Evolutionary conservation across 371 early-diverging fungal genomes (phyloP), one percentile per base, ranked within the genome.

Genomic region (Mucor irregularis): DNA sequence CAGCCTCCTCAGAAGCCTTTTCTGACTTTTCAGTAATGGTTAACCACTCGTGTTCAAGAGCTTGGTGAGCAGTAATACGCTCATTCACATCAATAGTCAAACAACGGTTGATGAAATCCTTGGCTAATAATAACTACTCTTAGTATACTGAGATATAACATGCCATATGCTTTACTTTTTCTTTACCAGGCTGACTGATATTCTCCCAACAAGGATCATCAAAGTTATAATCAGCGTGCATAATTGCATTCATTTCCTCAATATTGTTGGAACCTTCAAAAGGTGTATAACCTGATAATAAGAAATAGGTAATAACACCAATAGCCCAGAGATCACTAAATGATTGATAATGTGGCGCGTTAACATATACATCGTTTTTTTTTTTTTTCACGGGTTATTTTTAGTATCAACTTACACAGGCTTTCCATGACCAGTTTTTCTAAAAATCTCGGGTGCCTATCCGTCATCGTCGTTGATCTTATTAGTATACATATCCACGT

Each of bases 291-390:
- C 98, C 98, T 67, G 89, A 89, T 10, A 95, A 69, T 66, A 96
- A 77, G 34, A 92, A 93, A 69, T 88, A 96, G 3, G 94, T 81
- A 49, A 97, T 90, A 13, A 97, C 93, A 14, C 98, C 98, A 62
- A 95, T 74, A 10, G 92, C 89, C 96, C 96, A 98, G 68, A 95
- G 77, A 61, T 98, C 98, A 21, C 79, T 78, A 59, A 11, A 28
- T 26, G 17, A 31, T 10, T 24, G 14, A 19, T 4, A 33, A n/a
- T n/a, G n/a, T n/a, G n/a, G n/a, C n/a, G n/a, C n/a, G n/a, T n/a
- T n/a, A n/a, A n/a, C n/a, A n/a, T n/a, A n/a, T n/a, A n/a, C n/a
- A n/a, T n/a, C n/a, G n/a, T n/a, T n/a, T n/a, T n/a, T n/a, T n/a
- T n/a, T n/a, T n/a, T n/a, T n/a, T n/a, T n/a, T n/a, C n/a, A n/a